Percentiles rank a stretch among this genome's conserved stretches.
phyloP scores from a whole-genome alignment of 2,329 filamentous ascomycete species.

The Fusarium foetens region DNA sequence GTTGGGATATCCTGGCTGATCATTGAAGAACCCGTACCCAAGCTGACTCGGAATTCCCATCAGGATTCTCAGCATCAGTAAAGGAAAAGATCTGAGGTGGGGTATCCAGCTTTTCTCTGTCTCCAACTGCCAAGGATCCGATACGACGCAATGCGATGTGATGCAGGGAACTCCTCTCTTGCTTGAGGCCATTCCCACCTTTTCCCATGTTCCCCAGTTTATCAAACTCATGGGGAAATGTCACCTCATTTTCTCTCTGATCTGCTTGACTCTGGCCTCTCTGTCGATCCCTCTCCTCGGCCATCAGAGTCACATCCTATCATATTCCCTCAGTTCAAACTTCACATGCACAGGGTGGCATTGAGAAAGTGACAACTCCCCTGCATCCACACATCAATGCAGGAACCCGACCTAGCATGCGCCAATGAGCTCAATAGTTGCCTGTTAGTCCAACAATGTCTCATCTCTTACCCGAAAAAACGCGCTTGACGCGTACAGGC shows the following conservation, averaged over 20 bases:
- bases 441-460: background rate
- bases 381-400: conserved; percentile 40
- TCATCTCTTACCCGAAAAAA: background rate
- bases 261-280: background rate
- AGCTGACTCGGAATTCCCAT: conserved; percentile 1
- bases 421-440: conserved; percentile 4
- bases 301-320: conserved; percentile 19
- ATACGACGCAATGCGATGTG: conserved; percentile 5
- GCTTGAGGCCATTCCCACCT: conserved; percentile 30
- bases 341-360: conserved; percentile 8
- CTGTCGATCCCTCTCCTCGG: conserved; percentile 8
- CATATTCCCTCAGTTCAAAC: conserved; percentile 6
- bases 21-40: background rate
- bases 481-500: conserved; percentile 12
- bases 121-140: background rate
- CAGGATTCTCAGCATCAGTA: background rate
- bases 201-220: background rate
- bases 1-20: conserved; percentile 11
- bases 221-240: background rate
- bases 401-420: conserved; percentile 40
- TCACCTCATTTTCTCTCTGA: conserved; percentile 7
- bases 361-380: conserved; percentile 20
- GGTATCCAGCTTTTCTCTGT: background rate
- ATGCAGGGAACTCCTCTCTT: conserved; percentile 3
- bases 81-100: conserved; percentile 1